These are phyloP conservation scores for Rhypophila decipiens DNA, from an alignment of 495 filamentous ascomycete species.

Conservation along the genomic window DNA sequence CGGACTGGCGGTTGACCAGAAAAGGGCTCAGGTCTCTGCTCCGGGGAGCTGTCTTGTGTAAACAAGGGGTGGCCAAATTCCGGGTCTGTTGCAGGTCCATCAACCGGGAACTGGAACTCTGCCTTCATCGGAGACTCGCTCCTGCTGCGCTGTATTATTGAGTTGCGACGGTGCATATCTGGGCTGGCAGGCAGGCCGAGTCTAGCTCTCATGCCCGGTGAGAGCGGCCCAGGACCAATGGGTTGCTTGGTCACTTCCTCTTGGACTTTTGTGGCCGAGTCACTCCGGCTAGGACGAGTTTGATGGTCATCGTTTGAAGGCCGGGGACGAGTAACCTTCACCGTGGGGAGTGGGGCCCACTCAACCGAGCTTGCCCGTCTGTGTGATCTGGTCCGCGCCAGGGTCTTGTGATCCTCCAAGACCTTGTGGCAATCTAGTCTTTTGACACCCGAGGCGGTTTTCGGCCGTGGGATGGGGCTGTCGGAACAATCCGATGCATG, in stretches of 20 bases:
- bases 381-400: neutral
- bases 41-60: constrained; percentile 6
- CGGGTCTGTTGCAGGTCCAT: neutral
- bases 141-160: constrained; percentile 5
- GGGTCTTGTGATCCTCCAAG: neutral
- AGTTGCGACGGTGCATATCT: constrained; percentile 13
- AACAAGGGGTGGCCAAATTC: neutral
- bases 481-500: no score
- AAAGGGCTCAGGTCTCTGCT: constrained; percentile 7
- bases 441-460: neutral
- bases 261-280: neutral
- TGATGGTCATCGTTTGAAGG: no score
- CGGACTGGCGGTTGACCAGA: constrained; percentile 1
- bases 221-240: no score
- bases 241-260: no score
- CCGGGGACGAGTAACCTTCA: neutral
- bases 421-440: no score
- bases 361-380: constrained; percentile 1
- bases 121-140: constrained; percentile 3
- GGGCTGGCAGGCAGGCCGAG: constrained; percentile 17
- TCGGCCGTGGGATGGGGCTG: neutral
- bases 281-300: no score
- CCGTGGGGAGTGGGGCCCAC: neutral
- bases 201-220: neutral
- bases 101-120: neutral